These are phyloP conservation scores for Pseudogymnoascus pannorum DNA, from an alignment of 2,329 filamentous ascomycete species.

Conservation along the genomic window DNA sequence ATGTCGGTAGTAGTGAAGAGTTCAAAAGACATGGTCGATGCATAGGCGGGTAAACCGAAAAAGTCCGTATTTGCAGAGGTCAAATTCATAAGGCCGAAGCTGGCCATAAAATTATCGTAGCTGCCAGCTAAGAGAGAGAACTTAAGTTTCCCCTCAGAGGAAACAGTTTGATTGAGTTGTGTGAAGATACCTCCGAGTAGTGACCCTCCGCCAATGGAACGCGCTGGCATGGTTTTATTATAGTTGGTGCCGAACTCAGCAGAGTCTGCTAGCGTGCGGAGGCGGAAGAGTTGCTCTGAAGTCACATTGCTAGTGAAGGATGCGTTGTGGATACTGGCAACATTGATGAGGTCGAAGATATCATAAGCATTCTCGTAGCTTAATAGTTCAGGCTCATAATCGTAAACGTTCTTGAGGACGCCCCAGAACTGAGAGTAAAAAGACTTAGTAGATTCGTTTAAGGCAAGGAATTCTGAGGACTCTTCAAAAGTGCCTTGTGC, in stretches of 20 bases:
- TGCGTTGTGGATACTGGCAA: slow-evolving; percentile 21
- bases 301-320: slow-evolving; percentile 15
- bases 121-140: slow-evolving; percentile 21
- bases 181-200: slow-evolving; percentile 18
- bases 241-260: neutral
- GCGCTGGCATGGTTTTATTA: neutral
- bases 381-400: slow-evolving; percentile 14
- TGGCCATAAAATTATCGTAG: slow-evolving; percentile 18
- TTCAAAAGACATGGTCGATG: neutral
- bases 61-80: neutral
- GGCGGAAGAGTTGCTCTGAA: neutral
- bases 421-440: slow-evolving; percentile 24
- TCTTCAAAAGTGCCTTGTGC: slow-evolving; percentile 15
- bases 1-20: neutral
- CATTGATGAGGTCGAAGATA: slow-evolving; percentile 22
- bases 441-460: slow-evolving; percentile 18
- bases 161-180: slow-evolving; percentile 19
- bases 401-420: slow-evolving; percentile 20
- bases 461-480: slow-evolving; percentile 16
- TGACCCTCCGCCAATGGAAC: slow-evolving; percentile 12
- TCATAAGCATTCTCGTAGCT: slow-evolving; percentile 23
- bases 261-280: neutral
- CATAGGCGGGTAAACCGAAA: neutral
- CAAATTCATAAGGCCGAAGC: neutral
- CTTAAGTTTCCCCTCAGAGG: slow-evolving; percentile 18